These are phyloP conservation scores for Saprolegnia diclina DNA, from an alignment of 352 stramenopile genomes.

Conservation along the genomic window DNA sequence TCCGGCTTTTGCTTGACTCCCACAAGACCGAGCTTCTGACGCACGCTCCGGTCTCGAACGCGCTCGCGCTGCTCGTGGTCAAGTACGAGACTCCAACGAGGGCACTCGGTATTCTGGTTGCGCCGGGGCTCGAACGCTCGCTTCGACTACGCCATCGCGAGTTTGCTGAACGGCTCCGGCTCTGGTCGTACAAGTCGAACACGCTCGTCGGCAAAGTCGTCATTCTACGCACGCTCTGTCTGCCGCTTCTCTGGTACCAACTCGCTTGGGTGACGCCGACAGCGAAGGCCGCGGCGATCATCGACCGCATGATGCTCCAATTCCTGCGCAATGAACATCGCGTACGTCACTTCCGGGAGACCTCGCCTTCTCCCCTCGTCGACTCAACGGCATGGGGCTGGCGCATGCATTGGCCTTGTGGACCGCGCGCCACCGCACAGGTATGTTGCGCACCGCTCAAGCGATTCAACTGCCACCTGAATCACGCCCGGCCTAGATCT, in stretches of 20 bases:
- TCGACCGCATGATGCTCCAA: neutral
- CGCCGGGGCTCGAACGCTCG: neutral
- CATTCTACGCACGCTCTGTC: slow-evolving; percentile 2
- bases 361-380: neutral
- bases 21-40: slow-evolving; percentile 18
- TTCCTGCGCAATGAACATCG: neutral
- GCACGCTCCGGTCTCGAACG: neutral
- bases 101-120: slow-evolving; percentile 14
- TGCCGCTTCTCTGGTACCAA: slow-evolving; percentile 18
- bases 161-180: neutral
- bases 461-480: neutral
- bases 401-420: neutral
- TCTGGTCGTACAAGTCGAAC: slow-evolving; percentile 5
- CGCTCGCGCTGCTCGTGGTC: neutral
- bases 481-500: neutral
- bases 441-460: neutral
- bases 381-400: neutral
- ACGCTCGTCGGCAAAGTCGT: slow-evolving; percentile 4
- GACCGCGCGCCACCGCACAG: neutral
- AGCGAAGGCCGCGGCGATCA: neutral
- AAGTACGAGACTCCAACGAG: neutral
- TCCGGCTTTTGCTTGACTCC: slow-evolving; percentile 14
- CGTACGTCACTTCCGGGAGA: neutral
- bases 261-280: neutral
- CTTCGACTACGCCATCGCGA: slow-evolving; percentile 14